phyloP scores from a whole-genome alignment of 108 stramenopile species.

The Nitzschia inconspicua region DNA sequence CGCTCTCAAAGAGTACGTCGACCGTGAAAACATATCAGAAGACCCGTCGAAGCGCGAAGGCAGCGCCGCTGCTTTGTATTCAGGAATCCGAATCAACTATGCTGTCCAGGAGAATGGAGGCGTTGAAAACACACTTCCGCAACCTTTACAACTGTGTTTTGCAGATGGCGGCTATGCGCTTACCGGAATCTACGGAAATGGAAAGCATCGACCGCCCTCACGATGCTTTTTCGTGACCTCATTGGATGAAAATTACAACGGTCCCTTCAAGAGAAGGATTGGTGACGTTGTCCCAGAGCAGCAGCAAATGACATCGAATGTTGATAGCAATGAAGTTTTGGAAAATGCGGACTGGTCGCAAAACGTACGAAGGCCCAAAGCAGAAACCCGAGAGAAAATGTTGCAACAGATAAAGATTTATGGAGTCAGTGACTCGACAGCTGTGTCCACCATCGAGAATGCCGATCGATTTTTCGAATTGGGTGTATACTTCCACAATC shows the following conservation, averaged over 20 bases:
- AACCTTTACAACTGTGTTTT: slow-evolving; percentile 57
- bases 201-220: slow-evolving; percentile 30
- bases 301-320: slow-evolving; percentile 1
- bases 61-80: slow-evolving; percentile 53
- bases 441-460: slow-evolving; percentile 33
- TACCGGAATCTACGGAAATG: slow-evolving; percentile 65
- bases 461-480: slow-evolving; percentile 71
- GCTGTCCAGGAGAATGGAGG: slow-evolving; percentile 58
- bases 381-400: slow-evolving; percentile 33
- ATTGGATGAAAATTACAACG: slow-evolving; percentile 64
- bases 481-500: slow-evolving; percentile 85
- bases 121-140: slow-evolving; percentile 5
- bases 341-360: slow-evolving; percentile 78
- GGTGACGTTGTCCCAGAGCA: too few relatives aligned
- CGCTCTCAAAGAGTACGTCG: slow-evolving; percentile 65
- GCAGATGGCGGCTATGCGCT: slow-evolving; percentile 72
- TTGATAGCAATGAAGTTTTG: slow-evolving; percentile 16
- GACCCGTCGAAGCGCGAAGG: slow-evolving; percentile 10
- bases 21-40: slow-evolving; percentile 21
- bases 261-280: slow-evolving; percentile 61
- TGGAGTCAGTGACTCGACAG: slow-evolving; percentile 40
- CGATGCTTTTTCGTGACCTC: slow-evolving; percentile 64
- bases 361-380: slow-evolving; percentile 29
- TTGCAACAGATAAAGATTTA: slow-evolving; percentile 19
- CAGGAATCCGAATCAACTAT: slow-evolving; percentile 71